Evolutionary conservation across 169 alveolate genomes (phyloP).

Genomic region (Plasmodium sp.): DNA sequence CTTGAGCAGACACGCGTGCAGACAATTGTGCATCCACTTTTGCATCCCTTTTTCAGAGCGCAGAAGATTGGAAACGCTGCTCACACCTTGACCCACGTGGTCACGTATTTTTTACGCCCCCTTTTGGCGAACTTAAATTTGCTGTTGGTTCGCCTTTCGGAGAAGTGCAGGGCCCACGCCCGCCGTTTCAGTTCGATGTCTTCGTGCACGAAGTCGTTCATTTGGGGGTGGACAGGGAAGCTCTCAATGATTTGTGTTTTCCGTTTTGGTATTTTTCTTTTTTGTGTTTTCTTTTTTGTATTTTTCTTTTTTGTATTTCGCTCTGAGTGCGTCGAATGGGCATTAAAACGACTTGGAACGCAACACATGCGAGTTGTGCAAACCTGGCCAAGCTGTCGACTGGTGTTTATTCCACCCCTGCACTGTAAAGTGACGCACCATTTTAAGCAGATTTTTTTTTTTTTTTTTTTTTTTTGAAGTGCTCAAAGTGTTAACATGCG

Average conservation of each 20-base stretch:
- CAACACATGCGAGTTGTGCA: not conserved
- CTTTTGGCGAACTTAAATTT: slow-evolving; percentile 34
- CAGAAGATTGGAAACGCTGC: not conserved
- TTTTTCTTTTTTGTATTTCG: not conserved
- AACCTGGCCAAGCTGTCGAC: not conserved
- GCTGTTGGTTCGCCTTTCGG: not conserved
- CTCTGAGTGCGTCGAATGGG: not conserved
- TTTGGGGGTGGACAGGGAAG: not conserved
- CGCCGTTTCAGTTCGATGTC: slow-evolving; percentile 23
- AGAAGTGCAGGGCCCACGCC: slow-evolving; percentile 48
- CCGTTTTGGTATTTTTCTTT: not conserved
- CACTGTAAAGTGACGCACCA: not conserved
- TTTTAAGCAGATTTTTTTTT: not conserved
- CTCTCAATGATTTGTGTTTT: not conserved
- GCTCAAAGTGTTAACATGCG: not conserved
- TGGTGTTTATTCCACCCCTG: not conserved
- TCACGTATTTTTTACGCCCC: slow-evolving; percentile 5
- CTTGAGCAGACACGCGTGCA: not conserved
- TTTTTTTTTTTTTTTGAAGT: not conserved
- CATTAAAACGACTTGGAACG: too few relatives aligned
- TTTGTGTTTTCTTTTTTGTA: not conserved
- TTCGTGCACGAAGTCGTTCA: slow-evolving; percentile 39
- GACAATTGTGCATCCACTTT: not conserved
- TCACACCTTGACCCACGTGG: slow-evolving; percentile 47
- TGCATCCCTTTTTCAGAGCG: not conserved